phyloP scores from a whole-genome alignment of 805 yeast genomes.

The Pichia heedii region DNA sequence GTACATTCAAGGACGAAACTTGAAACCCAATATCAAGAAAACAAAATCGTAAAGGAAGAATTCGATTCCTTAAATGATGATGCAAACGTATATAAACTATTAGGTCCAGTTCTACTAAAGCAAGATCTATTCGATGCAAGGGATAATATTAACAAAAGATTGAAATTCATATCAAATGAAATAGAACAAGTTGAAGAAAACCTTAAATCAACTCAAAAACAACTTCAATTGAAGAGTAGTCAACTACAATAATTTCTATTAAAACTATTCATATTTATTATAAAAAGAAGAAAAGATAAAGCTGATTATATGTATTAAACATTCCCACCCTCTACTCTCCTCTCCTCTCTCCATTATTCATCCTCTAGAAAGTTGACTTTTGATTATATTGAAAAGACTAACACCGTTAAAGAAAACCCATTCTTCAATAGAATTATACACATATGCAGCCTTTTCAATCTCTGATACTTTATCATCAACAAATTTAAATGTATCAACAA shows the following conservation, averaged over 20 bases:
- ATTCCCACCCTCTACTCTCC: background rate
- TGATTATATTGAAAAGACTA: slow-evolving; percentile 55
- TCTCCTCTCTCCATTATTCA: too few relatives aligned
- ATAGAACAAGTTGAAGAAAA: slow-evolving; percentile 68
- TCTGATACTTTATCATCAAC: slow-evolving; percentile 50
- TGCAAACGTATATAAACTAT: slow-evolving; percentile 75
- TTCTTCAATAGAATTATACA: slow-evolving; percentile 60
- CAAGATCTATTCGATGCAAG: slow-evolving; percentile 81
- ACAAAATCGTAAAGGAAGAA: slow-evolving; percentile 79
- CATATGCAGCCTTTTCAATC: slow-evolving; percentile 46
- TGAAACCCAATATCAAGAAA: slow-evolving; percentile 93
- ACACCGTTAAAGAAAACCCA: slow-evolving; percentile 66
- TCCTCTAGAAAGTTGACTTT: slow-evolving; percentile 61
- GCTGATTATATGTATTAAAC: too few relatives aligned
- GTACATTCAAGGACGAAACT: slow-evolving; percentile 72
- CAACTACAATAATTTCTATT: slow-evolving; percentile 24
- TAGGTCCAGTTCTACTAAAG: slow-evolving; percentile 88
- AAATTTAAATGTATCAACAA: slow-evolving; percentile 50
- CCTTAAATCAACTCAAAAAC: slow-evolving; percentile 46
- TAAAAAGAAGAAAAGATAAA: too few relatives aligned
- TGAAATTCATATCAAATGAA: slow-evolving; percentile 78
- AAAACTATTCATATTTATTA: background rate
- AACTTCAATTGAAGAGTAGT: slow-evolving; percentile 48
- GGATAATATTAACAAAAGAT: slow-evolving; percentile 75
- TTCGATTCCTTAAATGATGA: slow-evolving; percentile 50